Conservation (phyloP, 169 alveolate genomes). For the Plasmodium vivax region DNA sequence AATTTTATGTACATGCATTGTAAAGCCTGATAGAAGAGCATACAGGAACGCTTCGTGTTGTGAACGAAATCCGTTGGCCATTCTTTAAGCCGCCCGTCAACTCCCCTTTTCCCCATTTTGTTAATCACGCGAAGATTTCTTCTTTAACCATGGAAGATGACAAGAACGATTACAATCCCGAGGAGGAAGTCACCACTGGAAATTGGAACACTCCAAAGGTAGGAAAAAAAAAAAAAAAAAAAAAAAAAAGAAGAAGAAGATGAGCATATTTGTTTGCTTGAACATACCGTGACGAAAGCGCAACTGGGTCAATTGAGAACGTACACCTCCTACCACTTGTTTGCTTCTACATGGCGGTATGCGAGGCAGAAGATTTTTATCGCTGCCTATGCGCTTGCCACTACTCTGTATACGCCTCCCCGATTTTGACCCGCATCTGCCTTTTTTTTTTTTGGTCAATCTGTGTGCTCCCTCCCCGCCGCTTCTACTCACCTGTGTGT, state of each 20-base stretch:
- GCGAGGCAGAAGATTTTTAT: background rate
- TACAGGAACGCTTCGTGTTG: background rate
- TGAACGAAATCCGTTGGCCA: slow-evolving; percentile 4
- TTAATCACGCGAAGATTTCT: background rate
- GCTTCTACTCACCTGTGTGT: background rate
- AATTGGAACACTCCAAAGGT: slow-evolving; percentile 91
- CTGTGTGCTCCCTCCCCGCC: background rate
- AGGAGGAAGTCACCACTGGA: slow-evolving; percentile 89
- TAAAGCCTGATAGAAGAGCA: background rate
- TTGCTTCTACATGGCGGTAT: background rate
- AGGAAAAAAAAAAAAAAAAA: background rate
- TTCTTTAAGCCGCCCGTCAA: background rate
- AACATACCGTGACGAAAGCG: background rate
- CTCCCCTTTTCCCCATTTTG: background rate
- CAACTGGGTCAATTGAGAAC: background rate
- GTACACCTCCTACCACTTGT: background rate
- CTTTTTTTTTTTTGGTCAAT: slow-evolving; percentile 10
- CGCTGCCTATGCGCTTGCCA: background rate
- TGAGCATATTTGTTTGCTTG: background rate
- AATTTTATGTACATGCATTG: background rate
- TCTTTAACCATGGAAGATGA: slow-evolving; percentile 39
- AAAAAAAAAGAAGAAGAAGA: background rate
- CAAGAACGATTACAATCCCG: slow-evolving; percentile 81
- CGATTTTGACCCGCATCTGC: background rate
- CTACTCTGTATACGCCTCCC: background rate